Base-by-base conservation (phyloP, 345 rosid species). In the Clarkia xantiana region DNA sequence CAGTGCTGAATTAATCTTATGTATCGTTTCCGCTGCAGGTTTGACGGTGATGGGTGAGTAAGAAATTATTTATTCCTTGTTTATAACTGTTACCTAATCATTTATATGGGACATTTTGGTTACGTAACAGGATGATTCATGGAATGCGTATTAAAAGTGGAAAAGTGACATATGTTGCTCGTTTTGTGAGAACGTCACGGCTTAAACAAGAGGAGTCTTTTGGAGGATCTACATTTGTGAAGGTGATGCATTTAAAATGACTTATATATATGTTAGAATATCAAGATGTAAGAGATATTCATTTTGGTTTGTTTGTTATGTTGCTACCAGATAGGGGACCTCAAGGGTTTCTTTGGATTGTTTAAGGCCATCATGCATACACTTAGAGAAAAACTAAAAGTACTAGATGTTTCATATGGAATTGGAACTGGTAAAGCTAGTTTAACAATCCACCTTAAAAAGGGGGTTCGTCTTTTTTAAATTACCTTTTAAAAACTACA, bases 21-120 rank as follows among this genome's bases (percentile, higher is more conserved):
- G 20, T 46, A 6, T 11, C 54, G 9, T 12, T 50, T 36, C 61
- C 52, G 48, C 48, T 69, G 67, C 89, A 90, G 97, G 98, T 91
- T 91, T 66, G 98, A 91, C 71, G 98, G 98, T 63, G 96, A 91
- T 66, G 98, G 98, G 98, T 86, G 68, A 23, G 94, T 72, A 46
- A 18, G 62, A n/a, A n/a, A n/a, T n/a, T n/a, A n/a, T n/a, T n/a
- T n/a, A n/a, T n/a, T n/a, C n/a, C n/a, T n/a, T n/a, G n/a, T n/a
- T n/a, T n/a, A n/a, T n/a, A n/a, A n/a, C n/a, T n/a, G n/a, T n/a
- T n/a, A n/a, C n/a, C n/a, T n/a, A n/a, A n/a, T n/a, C n/a, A n/a
- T n/a, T n/a, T n/a, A n/a, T n/a, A n/a, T n/a, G n/a, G n/a, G n/a
- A n/a, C n/a, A n/a, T n/a, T n/a, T n/a, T n/a, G n/a, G n/a, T n/a